Base-by-base conservation (phyloP, 2,329 filamentous ascomycete species). In the Alternaria triticimaculans region DNA sequence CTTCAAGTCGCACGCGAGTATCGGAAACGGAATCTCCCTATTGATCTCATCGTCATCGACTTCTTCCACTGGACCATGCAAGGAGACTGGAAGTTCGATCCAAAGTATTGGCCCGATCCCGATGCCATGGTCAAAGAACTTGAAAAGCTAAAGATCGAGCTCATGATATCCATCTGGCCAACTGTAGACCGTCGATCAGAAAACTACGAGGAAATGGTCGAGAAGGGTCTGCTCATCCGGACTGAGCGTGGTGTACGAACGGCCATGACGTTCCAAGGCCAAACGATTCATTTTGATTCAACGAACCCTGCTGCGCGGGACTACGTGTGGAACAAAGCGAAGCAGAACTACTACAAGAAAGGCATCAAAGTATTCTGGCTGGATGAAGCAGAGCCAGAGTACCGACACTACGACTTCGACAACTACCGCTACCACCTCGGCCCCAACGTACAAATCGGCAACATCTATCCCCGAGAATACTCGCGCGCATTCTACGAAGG, bases 161-260 rank as follows among this genome's bases (percentile, higher is more conserved):
- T 90, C 4, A 91, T 91, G 88, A 87, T 91, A 0, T 90, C 88
- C 0, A 86, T 91, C 67, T 91, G 89, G 89, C 89, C 89, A 0
- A 90, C 88, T 0, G 88, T 91, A 1, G 87, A 90, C 57, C 83
- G 82, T 12, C 72, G 76, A 2, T 88, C 85, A 0, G 86, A 88
- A 45, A 90, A 90, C 72, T 90, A 86, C 70, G 69, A 82, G 0
- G 85, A 90, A 65, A 90, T 91, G 87, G 77, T 89, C 0, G 86
- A 88, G 59, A 82, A 83, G 10, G 89, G 89, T 0, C 82, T 86
- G 4, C 82, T 91, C 2, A 88, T 91, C 63, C 85, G 87, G 0
- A 83, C 82, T 9, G 89, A 91, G 63, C 83, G 88, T 6, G 89
- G 89, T 2, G 79, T 88, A 21, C 83, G 87, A 0, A 84, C 84